Base-by-base conservation (phyloP, 805 yeast genomes). In the Pichia cabralensis region DNA sequence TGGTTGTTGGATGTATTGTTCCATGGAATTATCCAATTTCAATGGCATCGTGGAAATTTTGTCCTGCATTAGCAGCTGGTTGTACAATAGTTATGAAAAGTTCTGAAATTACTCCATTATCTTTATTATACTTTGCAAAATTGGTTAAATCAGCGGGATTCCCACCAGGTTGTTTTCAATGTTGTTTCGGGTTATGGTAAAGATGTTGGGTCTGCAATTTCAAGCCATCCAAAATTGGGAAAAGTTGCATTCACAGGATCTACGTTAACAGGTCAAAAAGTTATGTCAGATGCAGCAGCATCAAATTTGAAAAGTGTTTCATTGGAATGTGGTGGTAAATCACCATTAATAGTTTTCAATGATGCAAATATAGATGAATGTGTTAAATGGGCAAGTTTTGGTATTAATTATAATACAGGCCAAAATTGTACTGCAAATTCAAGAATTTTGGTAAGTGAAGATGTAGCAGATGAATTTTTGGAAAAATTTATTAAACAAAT, bases 1-100 rank as follows among this genome's bases (percentile, higher is more conserved):
- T 63, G 33, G 80, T 76, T 24, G 74, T 78, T 46, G 83, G 76
- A 10, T 77, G 74, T 53, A 73, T 76, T 45, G 73, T 77, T 38
- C 84, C 84, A 22, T 76, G 84, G 83, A 76, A 76, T 60, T 77
- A 73, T 52, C 83, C 84, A 21, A 55, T 76, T 46, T 61, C 68
- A 22, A 78, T 80, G 85, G 75, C 80, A 12, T 67, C 81, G 17
- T 81, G 92, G 92, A 80, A 81, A 56, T 63, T 81, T 50, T 84
- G 81, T 19, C 89, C 89, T 16, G 92, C 94, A 8, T 60, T 81
- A 43, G 85, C 88, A 27, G 78, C 83, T 34, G 92, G 92, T 35
- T 80, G 82, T 57, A 67, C 74, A 11, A 69, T 79, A 30, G 74
- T 81, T 29, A 67, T 81, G 54, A 81, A 81, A 57, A 69, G 84